Conservation (phyloP, 225 moss, liverwort and hornwort genomes). For the Polytrichum formosum region DNA sequence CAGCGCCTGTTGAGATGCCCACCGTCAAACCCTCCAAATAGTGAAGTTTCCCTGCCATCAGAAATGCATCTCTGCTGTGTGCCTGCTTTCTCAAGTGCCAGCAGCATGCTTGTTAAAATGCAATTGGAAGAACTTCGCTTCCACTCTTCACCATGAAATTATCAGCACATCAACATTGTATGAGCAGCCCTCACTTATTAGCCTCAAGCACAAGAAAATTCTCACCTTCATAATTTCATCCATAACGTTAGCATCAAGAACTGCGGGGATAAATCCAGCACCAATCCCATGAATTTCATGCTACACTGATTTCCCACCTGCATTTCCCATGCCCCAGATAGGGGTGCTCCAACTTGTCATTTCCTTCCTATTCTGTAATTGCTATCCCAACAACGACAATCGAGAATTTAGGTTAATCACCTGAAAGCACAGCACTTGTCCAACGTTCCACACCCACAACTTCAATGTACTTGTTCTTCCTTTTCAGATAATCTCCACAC, state of each 20-base stretch:
- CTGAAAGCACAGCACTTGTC: conserved; percentile 68
- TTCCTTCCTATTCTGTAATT: background rate
- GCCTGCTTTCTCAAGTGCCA: conserved; percentile 27
- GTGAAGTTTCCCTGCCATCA: conserved; percentile 60
- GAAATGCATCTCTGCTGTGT: conserved; percentile 67
- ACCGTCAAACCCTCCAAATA: conserved; percentile 73
- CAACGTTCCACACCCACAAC: conserved; percentile 75
- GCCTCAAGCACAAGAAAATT: background rate
- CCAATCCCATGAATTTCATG: conserved; percentile 87
- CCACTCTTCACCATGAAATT: background rate
- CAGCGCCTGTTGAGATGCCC: conserved; percentile 72
- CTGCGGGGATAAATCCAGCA: conserved; percentile 67
- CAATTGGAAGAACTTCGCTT: background rate
- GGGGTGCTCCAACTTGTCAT: conserved; percentile 15
- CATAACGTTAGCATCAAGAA: conserved; percentile 61
- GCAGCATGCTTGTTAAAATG: background rate
- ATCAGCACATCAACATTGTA: background rate
- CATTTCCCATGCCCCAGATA: conserved; percentile 18
- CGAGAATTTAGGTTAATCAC: conserved; percentile 12
- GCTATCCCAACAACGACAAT: background rate
- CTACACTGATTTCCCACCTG: conserved; percentile 64
- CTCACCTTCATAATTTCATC: conserved; percentile 73
- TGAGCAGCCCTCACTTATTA: background rate
- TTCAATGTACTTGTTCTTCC: conserved; percentile 59
- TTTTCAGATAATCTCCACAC: conserved; percentile 67